Evolutionary conservation across 352 stramenopile species (phyloP), one percentile per base, ranked within the genome.

Genomic region (Pythium folliculosum): DNA sequence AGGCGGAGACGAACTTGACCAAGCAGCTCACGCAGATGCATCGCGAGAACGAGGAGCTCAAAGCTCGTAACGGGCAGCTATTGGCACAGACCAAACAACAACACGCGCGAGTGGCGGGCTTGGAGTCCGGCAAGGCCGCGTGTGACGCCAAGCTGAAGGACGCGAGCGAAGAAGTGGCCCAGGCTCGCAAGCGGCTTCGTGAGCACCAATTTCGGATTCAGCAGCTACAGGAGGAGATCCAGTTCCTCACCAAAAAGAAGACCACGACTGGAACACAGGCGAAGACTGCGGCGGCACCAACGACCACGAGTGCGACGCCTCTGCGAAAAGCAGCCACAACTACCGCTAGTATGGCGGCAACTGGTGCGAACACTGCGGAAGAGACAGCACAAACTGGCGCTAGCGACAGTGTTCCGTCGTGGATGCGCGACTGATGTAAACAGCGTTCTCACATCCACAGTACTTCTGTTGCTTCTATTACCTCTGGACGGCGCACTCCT

Each of bases 191-290:
- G 40, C 81, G 67, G 55, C 77, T 68, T 44, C 82, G 82, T 16
- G 79, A 89, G 61, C 65, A 68, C 27, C 78, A 88, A 35, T 92
- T 92, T 58, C 81, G 82, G 27, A 77, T 78, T 60, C 79, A 84
- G 47, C 80, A 92, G 69, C 74, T 92, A 3, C 78, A 90, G 60
- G 84, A 92, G 69, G 82, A 92, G 67, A 63, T 86, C 30, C 60
- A 82, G 27, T 91, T 88, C 47, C 57, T 84, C 13, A 77, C 80
- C 50, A 92, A 90, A 14, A 72, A 68, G 17, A 57, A 60, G 5
- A 35, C 40, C n/a, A 37, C n/a, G 5, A 16, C 16, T 9, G 35
- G n/a, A 9, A 27, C 25, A 2, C 5, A 13, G 16, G 1, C 57
- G 22, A 45, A 30, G 0, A 14, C 27, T 5, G 21, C 19, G n/a